Evolutionary conservation across 345 rosid genomes (phyloP).

Genomic region (Corymbia maculata): DNA sequence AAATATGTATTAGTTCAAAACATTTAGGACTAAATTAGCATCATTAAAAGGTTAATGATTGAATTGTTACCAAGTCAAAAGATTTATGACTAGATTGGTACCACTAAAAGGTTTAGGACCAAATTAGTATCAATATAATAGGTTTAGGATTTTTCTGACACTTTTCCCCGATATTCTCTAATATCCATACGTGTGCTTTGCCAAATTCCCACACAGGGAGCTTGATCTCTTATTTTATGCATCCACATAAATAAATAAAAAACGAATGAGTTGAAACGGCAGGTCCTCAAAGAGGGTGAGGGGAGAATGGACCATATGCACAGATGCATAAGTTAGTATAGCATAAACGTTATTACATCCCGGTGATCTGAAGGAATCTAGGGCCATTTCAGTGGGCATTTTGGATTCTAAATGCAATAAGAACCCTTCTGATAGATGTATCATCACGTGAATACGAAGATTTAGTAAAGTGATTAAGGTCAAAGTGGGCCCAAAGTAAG

Average conservation of each 20-base stretch:
- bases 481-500: background rate
- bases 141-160: too few relatives aligned
- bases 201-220: background rate
- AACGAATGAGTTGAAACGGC: background rate
- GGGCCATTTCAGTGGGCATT: background rate
- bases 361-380: background rate
- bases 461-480: background rate
- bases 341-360: background rate
- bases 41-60: too few relatives aligned
- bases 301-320: background rate
- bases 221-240: background rate
- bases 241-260: background rate
- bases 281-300: background rate
- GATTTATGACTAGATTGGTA: too few relatives aligned
- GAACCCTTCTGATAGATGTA: background rate
- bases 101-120: too few relatives aligned
- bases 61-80: too few relatives aligned
- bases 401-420: too few relatives aligned
- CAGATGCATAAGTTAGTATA: background rate
- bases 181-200: background rate
- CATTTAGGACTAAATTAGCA: too few relatives aligned
- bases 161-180: too few relatives aligned
- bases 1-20: too few relatives aligned
- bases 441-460: background rate
- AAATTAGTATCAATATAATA: too few relatives aligned